These are phyloP conservation scores for Apiospora kogelbergensis DNA, from an alignment of 2,329 filamentous ascomycete genomes.

Conservation along the genomic window DNA sequence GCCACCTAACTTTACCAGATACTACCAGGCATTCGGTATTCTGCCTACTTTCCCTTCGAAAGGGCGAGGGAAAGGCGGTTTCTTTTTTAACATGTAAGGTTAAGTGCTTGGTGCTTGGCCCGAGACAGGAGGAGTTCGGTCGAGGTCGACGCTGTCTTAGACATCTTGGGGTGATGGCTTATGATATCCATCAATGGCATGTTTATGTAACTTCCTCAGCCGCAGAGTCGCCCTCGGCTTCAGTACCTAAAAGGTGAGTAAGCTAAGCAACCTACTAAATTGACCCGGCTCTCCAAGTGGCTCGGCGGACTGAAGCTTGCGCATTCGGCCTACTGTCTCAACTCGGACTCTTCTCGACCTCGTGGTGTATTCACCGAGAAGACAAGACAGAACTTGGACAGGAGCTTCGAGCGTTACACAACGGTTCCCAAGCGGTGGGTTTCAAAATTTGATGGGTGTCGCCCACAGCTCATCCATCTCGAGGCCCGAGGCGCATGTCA, in stretches of 20 bases:
- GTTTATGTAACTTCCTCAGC: neutral
- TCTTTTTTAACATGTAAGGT: neutral
- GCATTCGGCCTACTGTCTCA: neutral
- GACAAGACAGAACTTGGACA: neutral
- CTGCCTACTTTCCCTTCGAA: neutral
- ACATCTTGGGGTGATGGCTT: neutral
- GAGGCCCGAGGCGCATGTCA: neutral
- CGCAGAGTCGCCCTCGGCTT: neutral
- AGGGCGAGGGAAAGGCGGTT: neutral
- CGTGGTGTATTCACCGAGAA: slow-evolving; percentile 7
- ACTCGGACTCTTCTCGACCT: neutral
- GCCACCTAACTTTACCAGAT: neutral
- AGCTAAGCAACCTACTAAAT: neutral
- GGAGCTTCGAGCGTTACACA: neutral
- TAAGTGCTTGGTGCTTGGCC: neutral
- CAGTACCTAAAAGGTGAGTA: neutral
- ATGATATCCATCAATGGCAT: neutral
- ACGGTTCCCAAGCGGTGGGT: neutral
- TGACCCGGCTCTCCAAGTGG: neutral
- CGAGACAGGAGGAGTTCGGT: neutral
- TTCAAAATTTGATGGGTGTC: slow-evolving; percentile 4
- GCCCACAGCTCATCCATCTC: neutral
- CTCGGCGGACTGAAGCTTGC: neutral
- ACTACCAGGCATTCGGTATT: slow-evolving; percentile 6
- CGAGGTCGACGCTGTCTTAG: neutral